Base-by-base conservation (phyloP, 257 asterid species). In the Fraxinus excelsior region DNA sequence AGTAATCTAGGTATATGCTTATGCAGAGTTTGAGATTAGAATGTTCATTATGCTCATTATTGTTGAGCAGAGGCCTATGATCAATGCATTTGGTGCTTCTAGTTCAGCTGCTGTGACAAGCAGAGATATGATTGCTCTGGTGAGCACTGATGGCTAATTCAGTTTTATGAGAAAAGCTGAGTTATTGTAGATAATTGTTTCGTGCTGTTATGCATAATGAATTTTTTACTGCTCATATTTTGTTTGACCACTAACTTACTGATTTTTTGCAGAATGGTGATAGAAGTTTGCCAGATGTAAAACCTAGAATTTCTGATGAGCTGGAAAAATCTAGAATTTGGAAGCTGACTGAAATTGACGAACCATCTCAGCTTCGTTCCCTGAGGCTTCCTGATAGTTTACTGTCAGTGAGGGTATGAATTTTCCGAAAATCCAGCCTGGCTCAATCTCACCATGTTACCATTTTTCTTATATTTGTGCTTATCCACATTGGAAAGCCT, bases 311-410 rank as follows among this genome's bases (percentile, higher is more conserved):
- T 60, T 26, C 90, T 25, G 87, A 86, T 14, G 96, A 85, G 81
- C 34, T 74, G 85, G 93, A 83, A 58, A 88, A 86, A 71, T 73
- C 89, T 29, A 89, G 85, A 81, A 85, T 82, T 68, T 87, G 89
- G 92, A 87, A 86, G 90, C 83, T 80, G 68, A 74, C 87, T 74
- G 97, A 91, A 80, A 84, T 92, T 64, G 81, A 60, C 1, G 92
- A 90, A 82, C 82, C 85, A 78, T 85, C 90, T 74, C 92, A 88
- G 73, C 85, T 85, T 56, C 91, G 86, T 58, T 84, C 91, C 44
- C 71, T 83, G 84, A 84, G 79, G 85, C 93, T 92, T 70, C 94
- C 93, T 79, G 94, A 90, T 71, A 80, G 74, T 83, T 73, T 86
- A 58, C 75, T 82, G 72, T 46, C 90, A 37, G 86, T 83, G 82